phyloP scores from a whole-genome alignment of 108 stramenopile genomes.

The Ochromonas danica region DNA sequence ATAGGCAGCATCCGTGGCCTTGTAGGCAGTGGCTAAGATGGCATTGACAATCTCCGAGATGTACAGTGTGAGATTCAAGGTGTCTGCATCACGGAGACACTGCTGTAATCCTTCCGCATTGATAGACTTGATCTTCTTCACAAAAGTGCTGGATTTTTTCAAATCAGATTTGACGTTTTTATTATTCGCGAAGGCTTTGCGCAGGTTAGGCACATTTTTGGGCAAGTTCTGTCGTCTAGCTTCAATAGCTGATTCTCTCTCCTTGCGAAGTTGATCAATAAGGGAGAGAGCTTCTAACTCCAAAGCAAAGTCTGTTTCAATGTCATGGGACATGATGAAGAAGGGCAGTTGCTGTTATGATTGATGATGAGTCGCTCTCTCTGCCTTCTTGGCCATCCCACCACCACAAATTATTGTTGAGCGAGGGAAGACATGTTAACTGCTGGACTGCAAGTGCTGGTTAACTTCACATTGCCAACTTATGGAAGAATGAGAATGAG shows the following conservation, averaged over 20 bases:
- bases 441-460: not conserved
- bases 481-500: too few relatives aligned
- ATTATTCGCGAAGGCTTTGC: constrained; percentile 45
- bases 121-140: constrained; percentile 74
- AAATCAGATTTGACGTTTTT: constrained; percentile 85
- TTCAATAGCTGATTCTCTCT: not conserved
- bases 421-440: not conserved
- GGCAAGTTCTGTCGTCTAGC: not conserved
- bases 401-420: not conserved
- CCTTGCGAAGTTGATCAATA: not conserved
- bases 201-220: not conserved
- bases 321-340: too few relatives aligned
- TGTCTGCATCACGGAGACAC: constrained; percentile 59
- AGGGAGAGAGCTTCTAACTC: constrained; percentile 2
- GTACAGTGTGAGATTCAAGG: constrained; percentile 83
- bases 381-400: not conserved
- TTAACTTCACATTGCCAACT: too few relatives aligned
- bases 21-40: constrained; percentile 66
- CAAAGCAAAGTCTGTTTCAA: not conserved
- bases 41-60: constrained; percentile 87
- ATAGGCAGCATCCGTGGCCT: constrained; percentile 55
- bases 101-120: constrained; percentile 23
- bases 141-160: constrained; percentile 92
- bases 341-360: not conserved
- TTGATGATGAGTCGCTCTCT: not conserved